Evolutionary conservation across 306 rosid species (phyloP), one percentile per base, ranked within the genome.

Genomic region (Prunus salicina): DNA sequence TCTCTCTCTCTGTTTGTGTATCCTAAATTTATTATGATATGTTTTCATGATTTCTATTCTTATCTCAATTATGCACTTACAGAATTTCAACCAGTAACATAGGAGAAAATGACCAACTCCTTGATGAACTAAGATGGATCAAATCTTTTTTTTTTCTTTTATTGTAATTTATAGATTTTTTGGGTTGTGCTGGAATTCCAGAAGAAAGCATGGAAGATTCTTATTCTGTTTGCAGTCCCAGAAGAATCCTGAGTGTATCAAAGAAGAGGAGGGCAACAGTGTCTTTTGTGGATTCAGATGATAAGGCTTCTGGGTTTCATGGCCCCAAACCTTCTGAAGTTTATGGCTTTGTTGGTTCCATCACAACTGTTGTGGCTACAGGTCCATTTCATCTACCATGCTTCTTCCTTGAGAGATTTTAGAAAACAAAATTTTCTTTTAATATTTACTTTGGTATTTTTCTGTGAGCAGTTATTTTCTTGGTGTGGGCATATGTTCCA

Each of bases 401-500:
- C 41, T 34, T 65, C 14, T 70, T 75, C 16, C 32, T 25, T 78
- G 58, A n/a, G 13, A 43, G 3, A 64, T 8, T 71, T 57, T 71
- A 2, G 20, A 12, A 2, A 2, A 15, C 15, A 12, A 12, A 24
- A 30, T 0, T 72, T 13, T 12, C 50, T 38, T 69, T 47, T 76
- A 63, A 50, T 5, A 4, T 60, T 16, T 68, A 27, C 49, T 64
- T 50, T 28, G 49, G 12, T 27, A 41, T 62, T 80, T 4, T 50
- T 82, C 32, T 49, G 62, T 82, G 34, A 56, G 57, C 85, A 95
- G 99, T 83, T 86, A 78, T 92, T 66, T 91, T 89, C 93, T 87
- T 95, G 81, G 84, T 88, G 58, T 90, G 98, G 98, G 98, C 98
- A 27, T 92, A 95, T 80, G 89, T 88, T 84, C 98, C 98, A 11